Base-by-base conservation (phyloP, 257 asterid species). In the Handroanthus guayacan region DNA sequence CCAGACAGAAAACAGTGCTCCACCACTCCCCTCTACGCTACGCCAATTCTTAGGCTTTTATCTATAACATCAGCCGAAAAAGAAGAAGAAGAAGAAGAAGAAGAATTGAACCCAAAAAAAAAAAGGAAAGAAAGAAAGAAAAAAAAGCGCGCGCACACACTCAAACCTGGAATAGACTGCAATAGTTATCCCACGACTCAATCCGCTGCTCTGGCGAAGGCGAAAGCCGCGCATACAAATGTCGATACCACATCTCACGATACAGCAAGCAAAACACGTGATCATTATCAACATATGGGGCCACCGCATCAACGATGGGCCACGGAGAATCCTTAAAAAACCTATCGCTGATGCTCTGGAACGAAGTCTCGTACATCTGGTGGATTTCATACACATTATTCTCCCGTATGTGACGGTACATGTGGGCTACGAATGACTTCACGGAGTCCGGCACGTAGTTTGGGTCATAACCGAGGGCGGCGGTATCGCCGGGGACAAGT, bases 181-280 rank as follows among this genome's bases (percentile, higher is more conserved):
- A 93, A 76, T 93, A 95, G 75, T 95, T 95, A 57, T 95, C 99
- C 97, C 98, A 95, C 0, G 98, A 93, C 79, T 93, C 97, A 57
- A 91, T 87, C 75, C 99, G 78, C 82, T 93, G 98, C 81, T 78
- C 87, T 43, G 83, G 87, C 41, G 98, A 88, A 12, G 98, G 99
- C 52, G 97, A 84, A 39, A 86, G 94, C 71, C 95, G 84, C 2
- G 98, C 99, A 68, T 84, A 95, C 85, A 95, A 85, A 67, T 95
- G 99, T 2, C 99, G 92, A 74, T 83, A 93, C 97, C 98, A 95
- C 97, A 95, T 95, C 85, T 95, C 99, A 0, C 97, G 97, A 62
- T 95, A 95, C 47, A 95, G 90, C 91, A 95, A 87, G 84, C 99
- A 88, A 72, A 95, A 95, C 1, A 95, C 99, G 38, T 90, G 98